These are phyloP conservation scores for Microdochium trichocladiopsis DNA, from an alignment of 2,329 filamentous ascomycete genomes.

Conservation along the genomic window DNA sequence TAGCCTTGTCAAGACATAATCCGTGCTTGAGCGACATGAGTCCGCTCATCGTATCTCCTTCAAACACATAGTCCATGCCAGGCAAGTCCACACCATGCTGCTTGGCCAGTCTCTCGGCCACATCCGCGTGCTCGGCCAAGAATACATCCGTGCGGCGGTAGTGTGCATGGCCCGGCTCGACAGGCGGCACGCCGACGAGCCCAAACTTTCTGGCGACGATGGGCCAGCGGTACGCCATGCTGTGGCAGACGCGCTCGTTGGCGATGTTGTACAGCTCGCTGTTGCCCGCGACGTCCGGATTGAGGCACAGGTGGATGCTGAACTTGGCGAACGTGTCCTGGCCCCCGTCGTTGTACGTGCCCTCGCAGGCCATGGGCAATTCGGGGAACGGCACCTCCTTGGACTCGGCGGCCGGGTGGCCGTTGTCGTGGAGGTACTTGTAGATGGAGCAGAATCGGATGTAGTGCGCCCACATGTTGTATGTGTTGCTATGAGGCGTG, in stretches of 20 bases:
- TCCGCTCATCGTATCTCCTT: neutral
- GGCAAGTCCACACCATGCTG: neutral
- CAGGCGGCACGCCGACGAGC: constrained; percentile 11
- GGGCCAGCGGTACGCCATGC: constrained; percentile 22
- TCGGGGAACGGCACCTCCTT: constrained; percentile 21
- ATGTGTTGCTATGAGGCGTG: constrained; percentile 28
- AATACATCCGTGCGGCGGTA: neutral
- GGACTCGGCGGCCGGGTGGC: neutral
- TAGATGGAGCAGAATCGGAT: constrained; percentile 29
- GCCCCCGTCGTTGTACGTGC: constrained; percentile 24
- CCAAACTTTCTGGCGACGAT: constrained; percentile 22
- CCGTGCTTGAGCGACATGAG: neutral
- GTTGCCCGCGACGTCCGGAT: constrained; percentile 8
- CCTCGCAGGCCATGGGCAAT: constrained; percentile 11
- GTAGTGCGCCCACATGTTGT: constrained; percentile 29
- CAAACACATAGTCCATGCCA: neutral
- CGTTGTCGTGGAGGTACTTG: constrained; percentile 15
- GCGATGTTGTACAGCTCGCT: constrained; percentile 22
- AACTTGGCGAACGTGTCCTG: constrained; percentile 17
- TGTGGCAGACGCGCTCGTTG: constrained; percentile 17
- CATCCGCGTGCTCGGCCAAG: neutral
- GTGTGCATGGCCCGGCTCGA: neutral
- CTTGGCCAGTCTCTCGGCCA: neutral
- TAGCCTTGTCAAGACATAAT: neutral
- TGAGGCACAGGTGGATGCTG: constrained; percentile 19